Conservation (phyloP, 208 protist genomes). For the Leishmania braziliensis region DNA sequence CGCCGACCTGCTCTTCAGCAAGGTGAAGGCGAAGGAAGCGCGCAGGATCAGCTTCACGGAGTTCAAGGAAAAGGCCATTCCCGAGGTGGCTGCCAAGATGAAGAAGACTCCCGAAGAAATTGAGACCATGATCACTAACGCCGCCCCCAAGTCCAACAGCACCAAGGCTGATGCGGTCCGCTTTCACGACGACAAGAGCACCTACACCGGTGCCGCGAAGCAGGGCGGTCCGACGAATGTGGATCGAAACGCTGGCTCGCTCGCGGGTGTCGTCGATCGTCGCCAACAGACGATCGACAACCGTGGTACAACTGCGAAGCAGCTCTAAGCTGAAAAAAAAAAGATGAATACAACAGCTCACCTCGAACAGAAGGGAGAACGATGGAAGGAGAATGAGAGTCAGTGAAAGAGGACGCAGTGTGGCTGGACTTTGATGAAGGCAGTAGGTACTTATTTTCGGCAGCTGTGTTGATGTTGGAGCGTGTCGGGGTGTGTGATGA, state of each 20-base stretch:
- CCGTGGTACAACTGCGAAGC: conserved; percentile 78
- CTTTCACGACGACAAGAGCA: conserved; percentile 92
- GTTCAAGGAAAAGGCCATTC: conserved; percentile 73
- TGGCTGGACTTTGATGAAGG: not conserved
- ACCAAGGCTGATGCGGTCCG: conserved; percentile 87
- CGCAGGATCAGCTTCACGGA: conserved; percentile 81
- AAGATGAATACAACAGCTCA: not conserved
- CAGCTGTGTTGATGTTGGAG: not conserved
- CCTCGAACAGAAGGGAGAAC: not conserved
- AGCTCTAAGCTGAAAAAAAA: conserved; percentile 41
- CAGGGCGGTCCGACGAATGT: conserved; percentile 90
- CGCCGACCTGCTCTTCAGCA: conserved; percentile 91
- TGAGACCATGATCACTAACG: conserved; percentile 44
- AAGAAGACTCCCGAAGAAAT: conserved; percentile 82
- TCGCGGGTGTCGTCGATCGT: conserved; percentile 85
- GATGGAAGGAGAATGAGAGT: not conserved
- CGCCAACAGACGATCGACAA: conserved; percentile 70
- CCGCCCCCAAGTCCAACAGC: conserved; percentile 63
- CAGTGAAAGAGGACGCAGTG: no score
- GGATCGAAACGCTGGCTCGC: conserved; percentile 84
- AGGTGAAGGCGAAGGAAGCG: conserved; percentile 90
- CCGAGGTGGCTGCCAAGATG: conserved; percentile 87
- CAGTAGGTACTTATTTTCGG: no score
- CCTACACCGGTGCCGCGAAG: conserved; percentile 92
- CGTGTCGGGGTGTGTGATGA: not conserved